Conservation (phyloP, 108 stramenopile genomes). For the Schizochytrium sp. region DNA sequence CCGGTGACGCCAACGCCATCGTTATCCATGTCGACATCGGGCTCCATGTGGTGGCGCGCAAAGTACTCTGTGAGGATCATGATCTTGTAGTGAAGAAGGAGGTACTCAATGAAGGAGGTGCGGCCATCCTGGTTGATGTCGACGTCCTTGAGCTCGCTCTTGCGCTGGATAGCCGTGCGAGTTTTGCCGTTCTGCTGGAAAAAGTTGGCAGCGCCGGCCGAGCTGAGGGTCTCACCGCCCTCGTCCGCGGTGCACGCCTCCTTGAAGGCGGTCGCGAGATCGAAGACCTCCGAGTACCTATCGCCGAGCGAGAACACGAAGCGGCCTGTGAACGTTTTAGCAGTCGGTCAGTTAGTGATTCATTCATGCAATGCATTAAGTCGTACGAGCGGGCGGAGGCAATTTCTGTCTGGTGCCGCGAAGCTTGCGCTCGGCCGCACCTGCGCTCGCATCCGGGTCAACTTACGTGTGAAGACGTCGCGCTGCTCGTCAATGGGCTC, state of each 20-base stretch:
- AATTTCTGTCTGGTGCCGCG: too few relatives aligned
- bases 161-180: not conserved
- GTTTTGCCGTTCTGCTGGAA: slow-evolving; percentile 7
- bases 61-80: not conserved
- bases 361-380: too few relatives aligned
- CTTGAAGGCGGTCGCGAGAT: not conserved
- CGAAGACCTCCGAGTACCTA: not conserved
- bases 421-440: too few relatives aligned
- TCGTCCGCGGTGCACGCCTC: not conserved
- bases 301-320: not conserved
- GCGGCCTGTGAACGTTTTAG: not conserved
- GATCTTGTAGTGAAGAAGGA: slow-evolving; percentile 16
- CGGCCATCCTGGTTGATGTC: slow-evolving; percentile 7
- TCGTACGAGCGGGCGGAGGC: too few relatives aligned
- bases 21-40: not conserved
- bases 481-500: not conserved
- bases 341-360: too few relatives aligned
- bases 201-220: not conserved
- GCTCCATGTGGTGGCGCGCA: not conserved
- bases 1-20: not conserved
- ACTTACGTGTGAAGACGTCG: not conserved
- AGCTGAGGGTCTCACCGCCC: not conserved
- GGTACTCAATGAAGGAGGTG: not conserved
- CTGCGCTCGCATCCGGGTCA: too few relatives aligned
- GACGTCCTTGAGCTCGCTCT: not conserved